phyloP scores from a whole-genome alignment of 2,329 filamentous ascomycete species.

The Fusarium sp. region DNA sequence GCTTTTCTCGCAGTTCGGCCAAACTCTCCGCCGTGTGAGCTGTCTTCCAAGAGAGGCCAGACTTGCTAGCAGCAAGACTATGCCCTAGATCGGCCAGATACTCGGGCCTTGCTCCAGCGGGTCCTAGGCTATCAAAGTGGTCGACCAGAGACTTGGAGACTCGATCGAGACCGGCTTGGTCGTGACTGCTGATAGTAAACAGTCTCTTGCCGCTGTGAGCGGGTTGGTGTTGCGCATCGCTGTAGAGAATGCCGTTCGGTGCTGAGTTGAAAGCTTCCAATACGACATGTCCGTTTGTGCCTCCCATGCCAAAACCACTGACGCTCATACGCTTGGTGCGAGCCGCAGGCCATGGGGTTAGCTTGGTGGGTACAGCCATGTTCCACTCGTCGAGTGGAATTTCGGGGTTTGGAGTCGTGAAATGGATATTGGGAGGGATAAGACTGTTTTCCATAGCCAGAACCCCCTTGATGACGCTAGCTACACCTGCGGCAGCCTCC shows the following conservation, averaged over 20 bases:
- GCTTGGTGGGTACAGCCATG: not conserved
- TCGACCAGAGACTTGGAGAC: not conserved
- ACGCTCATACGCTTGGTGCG: not conserved
- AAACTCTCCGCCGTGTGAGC: not conserved
- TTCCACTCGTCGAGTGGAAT: not conserved
- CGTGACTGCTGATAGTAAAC: not conserved
- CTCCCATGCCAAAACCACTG: not conserved
- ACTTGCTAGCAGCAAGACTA: not conserved
- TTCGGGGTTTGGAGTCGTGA: not conserved
- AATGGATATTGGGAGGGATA: not conserved
- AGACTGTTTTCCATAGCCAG: not conserved
- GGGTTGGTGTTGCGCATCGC: not conserved
- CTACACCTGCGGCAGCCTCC: not conserved
- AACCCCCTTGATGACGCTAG: not conserved
- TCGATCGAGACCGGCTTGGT: not conserved
- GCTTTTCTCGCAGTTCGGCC: not conserved
- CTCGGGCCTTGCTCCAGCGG: not conserved
- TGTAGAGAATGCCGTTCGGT: not conserved
- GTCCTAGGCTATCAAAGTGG: not conserved
- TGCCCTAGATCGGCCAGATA: not conserved
- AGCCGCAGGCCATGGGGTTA: not conserved
- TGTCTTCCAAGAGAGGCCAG: not conserved
- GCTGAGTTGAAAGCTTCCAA: not conserved
- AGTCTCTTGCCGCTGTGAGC: not conserved
- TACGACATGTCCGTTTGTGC: not conserved